These are phyloP conservation scores for Lathyrus aphaca DNA, from an alignment of 306 rosid species.

Conservation along the genomic window DNA sequence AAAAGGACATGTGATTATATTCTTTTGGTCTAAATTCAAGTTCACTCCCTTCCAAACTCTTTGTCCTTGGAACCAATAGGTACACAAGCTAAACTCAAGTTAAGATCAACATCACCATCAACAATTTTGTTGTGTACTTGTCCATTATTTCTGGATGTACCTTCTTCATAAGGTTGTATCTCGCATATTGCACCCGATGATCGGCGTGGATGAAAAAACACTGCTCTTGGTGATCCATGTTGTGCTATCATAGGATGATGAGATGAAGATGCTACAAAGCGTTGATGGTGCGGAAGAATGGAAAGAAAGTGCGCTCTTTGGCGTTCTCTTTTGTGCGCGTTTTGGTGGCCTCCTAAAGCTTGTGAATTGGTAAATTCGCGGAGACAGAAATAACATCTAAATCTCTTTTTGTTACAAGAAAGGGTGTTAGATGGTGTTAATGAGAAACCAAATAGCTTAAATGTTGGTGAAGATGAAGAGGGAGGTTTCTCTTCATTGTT, in stretches of 20 bases:
- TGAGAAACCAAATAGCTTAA: conserved; percentile 38
- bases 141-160: neutral
- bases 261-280: neutral
- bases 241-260: neutral
- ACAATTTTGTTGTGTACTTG: neutral
- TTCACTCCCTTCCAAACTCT: conserved; percentile 2
- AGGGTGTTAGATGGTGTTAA: conserved; percentile 11
- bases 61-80: conserved; percentile 6
- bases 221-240: neutral
- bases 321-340: conserved; percentile 49
- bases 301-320: conserved; percentile 33
- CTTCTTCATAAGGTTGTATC: neutral
- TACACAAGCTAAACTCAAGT: conserved; percentile 29
- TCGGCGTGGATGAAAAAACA: neutral
- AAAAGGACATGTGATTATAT: neutral
- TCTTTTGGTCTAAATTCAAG: conserved; percentile 1
- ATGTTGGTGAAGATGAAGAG: neutral
- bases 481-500: neutral
- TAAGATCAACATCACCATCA: conserved; percentile 42
- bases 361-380: conserved; percentile 40
- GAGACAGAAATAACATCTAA: conserved; percentile 42
- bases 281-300: conserved; percentile 18
- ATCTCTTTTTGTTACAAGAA: conserved; percentile 16
- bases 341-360: conserved; percentile 52
- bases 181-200: conserved; percentile 6